Evolutionary conservation across 75 land plant genomes (phyloP).

Genomic region (Pseudotsuga menziesii): DNA sequence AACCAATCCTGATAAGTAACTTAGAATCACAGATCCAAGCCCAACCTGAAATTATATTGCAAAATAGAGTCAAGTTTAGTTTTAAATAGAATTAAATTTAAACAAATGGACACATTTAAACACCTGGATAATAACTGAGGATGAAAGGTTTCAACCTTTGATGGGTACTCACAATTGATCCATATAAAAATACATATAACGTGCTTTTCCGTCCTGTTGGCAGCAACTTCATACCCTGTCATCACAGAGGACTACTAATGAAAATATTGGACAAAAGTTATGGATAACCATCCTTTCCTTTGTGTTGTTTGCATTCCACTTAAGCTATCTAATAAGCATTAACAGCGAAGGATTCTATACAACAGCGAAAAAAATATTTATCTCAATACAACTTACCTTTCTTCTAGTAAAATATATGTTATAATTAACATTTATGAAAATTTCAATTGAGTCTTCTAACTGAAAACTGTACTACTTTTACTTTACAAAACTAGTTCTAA

Average conservation of each 20-base stretch:
- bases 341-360: background rate
- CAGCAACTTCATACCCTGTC: conserved; percentile 91
- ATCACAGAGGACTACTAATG: conserved; percentile 1
- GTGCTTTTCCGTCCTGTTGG: conserved; percentile 89
- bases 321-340: conserved; percentile 1
- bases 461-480: background rate
- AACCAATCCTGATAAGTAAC: conserved; percentile 62
- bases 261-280: background rate
- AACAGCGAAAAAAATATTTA: background rate
- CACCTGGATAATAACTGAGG: background rate
- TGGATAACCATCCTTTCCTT: background rate
- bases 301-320: background rate
- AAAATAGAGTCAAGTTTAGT: background rate
- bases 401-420: background rate
- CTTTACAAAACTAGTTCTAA: no score
- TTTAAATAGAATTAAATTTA: background rate
- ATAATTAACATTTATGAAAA: background rate
- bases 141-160: background rate
- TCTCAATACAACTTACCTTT: background rate
- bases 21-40: conserved; percentile 60
- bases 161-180: conserved; percentile 58
- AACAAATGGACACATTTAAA: background rate
- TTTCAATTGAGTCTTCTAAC: background rate
- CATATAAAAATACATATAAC: conserved; percentile 70
- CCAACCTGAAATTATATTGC: conserved; percentile 55